These are phyloP conservation scores for Bombardia bombarda DNA, from an alignment of 495 filamentous ascomycete genomes.

Conservation along the genomic window DNA sequence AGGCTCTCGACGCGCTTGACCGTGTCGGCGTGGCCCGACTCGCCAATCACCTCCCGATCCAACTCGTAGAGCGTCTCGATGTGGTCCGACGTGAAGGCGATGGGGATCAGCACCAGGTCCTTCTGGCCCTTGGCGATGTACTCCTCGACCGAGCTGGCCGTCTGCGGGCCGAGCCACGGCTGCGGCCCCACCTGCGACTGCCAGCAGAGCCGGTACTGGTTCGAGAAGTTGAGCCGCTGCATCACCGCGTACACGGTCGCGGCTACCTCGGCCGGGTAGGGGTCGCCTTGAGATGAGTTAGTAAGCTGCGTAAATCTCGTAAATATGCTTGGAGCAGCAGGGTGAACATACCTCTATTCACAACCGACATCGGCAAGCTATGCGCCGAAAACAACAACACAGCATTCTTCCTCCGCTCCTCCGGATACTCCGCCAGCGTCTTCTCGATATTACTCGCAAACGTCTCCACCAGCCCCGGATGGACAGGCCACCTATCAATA, in stretches of 20 bases:
- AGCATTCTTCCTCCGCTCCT: conserved; percentile 66
- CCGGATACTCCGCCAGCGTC: conserved; percentile 72
- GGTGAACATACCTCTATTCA: conserved; percentile 66
- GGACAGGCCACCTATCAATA: conserved; percentile 93
- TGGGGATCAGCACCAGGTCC: conserved; percentile 85
- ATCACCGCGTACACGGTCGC: conserved; percentile 98
- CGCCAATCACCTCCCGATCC: conserved; percentile 90
- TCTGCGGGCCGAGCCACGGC: conserved; percentile 95
- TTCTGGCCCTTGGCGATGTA: conserved; percentile 88
- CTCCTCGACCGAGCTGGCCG: conserved; percentile 73
- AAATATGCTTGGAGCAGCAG: background rate
- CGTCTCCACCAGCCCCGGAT: conserved; percentile 82
- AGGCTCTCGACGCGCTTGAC: conserved; percentile 90
- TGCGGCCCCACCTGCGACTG: conserved; percentile 95
- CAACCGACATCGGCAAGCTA: conserved; percentile 92
- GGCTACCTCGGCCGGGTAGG: conserved; percentile 93
- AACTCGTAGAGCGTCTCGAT: conserved; percentile 97
- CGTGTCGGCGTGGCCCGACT: conserved; percentile 65
- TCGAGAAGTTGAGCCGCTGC: conserved; percentile 74
- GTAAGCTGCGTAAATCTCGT: background rate
- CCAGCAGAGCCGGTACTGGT: conserved; percentile 93
- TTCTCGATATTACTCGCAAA: conserved; percentile 86
- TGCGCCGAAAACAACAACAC: conserved; percentile 93
- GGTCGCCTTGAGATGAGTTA: conserved; percentile 55
- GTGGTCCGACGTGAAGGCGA: conserved; percentile 97